Evolutionary conservation across 2,329 filamentous ascomycete species (phyloP).

Genomic region (Beauveria caledonica): DNA sequence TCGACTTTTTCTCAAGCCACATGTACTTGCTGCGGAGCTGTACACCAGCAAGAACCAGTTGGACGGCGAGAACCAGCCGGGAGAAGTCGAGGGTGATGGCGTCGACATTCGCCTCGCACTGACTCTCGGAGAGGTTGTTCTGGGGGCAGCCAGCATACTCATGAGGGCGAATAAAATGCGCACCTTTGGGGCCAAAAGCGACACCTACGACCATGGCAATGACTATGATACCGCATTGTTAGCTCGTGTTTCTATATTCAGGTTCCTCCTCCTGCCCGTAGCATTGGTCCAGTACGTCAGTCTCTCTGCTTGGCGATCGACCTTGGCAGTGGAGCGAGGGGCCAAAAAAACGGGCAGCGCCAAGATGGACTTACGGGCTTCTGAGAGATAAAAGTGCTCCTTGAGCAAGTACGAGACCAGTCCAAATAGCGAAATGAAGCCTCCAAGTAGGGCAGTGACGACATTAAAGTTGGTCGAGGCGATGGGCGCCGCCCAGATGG

Average conservation of each 20-base stretch:
- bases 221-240: constrained; percentile 39
- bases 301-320: constrained; percentile 1
- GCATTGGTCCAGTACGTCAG: background rate
- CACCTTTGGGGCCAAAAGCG: constrained; percentile 66
- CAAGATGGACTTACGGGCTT: constrained; percentile 58
- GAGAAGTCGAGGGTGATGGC: constrained; percentile 76
- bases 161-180: constrained; percentile 66
- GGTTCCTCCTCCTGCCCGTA: too few species aligned
- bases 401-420: constrained; percentile 85
- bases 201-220: constrained; percentile 77
- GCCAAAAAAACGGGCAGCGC: background rate
- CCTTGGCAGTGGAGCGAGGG: background rate
- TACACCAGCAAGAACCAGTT: constrained; percentile 80
- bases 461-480: constrained; percentile 74
- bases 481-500: constrained; percentile 33
- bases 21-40: constrained; percentile 82
- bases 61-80: constrained; percentile 79
- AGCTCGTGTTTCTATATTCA: background rate
- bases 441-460: constrained; percentile 69
- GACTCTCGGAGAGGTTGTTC: constrained; percentile 14
- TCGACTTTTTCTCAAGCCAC: constrained; percentile 65
- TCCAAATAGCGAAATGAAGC: constrained; percentile 84
- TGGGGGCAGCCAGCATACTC: constrained; percentile 54
- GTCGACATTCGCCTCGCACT: constrained; percentile 49
- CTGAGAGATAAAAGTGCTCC: constrained; percentile 83